These are phyloP conservation scores for Russula compacta DNA, from an alignment of 768 basidiomycete genomes.

Conservation along the genomic window DNA sequence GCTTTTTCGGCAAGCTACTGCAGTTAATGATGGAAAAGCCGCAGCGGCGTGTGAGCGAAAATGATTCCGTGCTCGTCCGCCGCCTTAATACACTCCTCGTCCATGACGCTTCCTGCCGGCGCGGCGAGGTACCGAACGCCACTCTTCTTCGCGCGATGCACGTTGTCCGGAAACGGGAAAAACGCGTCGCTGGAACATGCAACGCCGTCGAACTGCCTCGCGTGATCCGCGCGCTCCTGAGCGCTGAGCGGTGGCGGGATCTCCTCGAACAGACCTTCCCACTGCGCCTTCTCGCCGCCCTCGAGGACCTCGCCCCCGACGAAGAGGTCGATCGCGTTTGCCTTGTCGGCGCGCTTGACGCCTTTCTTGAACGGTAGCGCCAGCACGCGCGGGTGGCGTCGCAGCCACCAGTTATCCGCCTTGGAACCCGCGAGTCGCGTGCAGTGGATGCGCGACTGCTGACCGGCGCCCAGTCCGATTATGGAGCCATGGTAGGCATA, in stretches of 20 bases:
- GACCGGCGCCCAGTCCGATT: constrained; percentile 93
- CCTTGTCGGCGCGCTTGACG: constrained; percentile 95
- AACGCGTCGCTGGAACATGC: constrained; percentile 96
- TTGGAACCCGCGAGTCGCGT: constrained; percentile 95
- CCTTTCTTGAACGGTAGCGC: constrained; percentile 94
- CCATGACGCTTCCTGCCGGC: constrained; percentile 94
- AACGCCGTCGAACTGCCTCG: constrained; percentile 66
- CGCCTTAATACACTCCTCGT: constrained; percentile 90
- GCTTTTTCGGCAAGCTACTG: background rate
- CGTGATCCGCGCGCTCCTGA: constrained; percentile 70
- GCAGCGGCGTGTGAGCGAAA: constrained; percentile 80
- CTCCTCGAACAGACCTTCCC: constrained; percentile 81
- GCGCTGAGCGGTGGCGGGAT: constrained; percentile 55
- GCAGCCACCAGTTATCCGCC: constrained; percentile 99
- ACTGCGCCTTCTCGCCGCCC: constrained; percentile 81
- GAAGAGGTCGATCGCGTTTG: constrained; percentile 96
- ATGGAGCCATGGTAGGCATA: constrained; percentile 90
- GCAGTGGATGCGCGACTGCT: constrained; percentile 98
- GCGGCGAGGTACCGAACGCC: constrained; percentile 91
- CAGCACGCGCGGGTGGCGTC: constrained; percentile 92
- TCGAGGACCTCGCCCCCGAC: constrained; percentile 85
- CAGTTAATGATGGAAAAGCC: constrained; percentile 81
- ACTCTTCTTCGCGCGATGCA: constrained; percentile 84
- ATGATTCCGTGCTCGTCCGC: constrained; percentile 90
- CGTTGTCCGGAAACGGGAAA: constrained; percentile 99